A percentile compares a stretch with the other conserved stretches of the same genome.
Evolutionary conservation across 352 stramenopile genomes (phyloP).

Genomic region (Phytophthora chlamydospora): DNA sequence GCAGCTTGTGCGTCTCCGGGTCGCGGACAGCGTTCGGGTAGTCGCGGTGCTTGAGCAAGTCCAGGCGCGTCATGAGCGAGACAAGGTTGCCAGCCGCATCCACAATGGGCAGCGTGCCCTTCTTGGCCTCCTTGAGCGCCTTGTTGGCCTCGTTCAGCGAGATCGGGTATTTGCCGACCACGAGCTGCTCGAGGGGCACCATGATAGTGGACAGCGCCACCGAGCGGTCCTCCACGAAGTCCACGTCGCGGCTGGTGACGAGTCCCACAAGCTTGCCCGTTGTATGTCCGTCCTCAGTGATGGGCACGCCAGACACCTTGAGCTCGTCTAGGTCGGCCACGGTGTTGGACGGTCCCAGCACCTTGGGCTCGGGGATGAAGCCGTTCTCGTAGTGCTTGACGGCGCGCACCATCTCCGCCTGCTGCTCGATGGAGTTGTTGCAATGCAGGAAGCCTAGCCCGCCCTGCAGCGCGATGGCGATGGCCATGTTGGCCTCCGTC

Average conservation of each 20-base stretch:
- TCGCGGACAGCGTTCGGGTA: slow-evolving; percentile 95
- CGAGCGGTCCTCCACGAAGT: slow-evolving; percentile 95
- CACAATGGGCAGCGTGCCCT: slow-evolving; percentile 98
- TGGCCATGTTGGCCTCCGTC: slow-evolving; percentile 98
- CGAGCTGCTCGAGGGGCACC: slow-evolving; percentile 80
- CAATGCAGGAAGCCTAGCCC: slow-evolving; percentile 99
- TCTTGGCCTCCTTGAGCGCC: slow-evolving; percentile 97
- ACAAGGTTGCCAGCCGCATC: slow-evolving; percentile 96
- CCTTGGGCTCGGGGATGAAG: slow-evolving; percentile 98
- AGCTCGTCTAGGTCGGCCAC: slow-evolving; percentile 93
- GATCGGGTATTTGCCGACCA: slow-evolving; percentile 93
- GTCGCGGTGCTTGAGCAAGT: slow-evolving; percentile 96
- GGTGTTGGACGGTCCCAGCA: slow-evolving; percentile 92
- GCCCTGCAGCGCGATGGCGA: slow-evolving; percentile 98
- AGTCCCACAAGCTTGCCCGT: slow-evolving; percentile 97
- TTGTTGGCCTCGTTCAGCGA: slow-evolving; percentile 96
- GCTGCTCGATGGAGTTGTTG: slow-evolving; percentile 96
- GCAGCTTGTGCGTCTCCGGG: slow-evolving; percentile 92
- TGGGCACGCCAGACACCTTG: slow-evolving; percentile 97
- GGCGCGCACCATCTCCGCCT: slow-evolving; percentile 88
- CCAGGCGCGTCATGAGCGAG: slow-evolving; percentile 96
- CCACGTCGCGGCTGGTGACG: slow-evolving; percentile 97
- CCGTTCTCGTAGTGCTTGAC: slow-evolving; percentile 99
- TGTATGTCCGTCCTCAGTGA: slow-evolving; percentile 96
- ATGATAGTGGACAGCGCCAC: slow-evolving; percentile 74